Conservation (phyloP, 2,329 filamentous ascomycete species). For the Aspergillus aculeatinus region DNA sequence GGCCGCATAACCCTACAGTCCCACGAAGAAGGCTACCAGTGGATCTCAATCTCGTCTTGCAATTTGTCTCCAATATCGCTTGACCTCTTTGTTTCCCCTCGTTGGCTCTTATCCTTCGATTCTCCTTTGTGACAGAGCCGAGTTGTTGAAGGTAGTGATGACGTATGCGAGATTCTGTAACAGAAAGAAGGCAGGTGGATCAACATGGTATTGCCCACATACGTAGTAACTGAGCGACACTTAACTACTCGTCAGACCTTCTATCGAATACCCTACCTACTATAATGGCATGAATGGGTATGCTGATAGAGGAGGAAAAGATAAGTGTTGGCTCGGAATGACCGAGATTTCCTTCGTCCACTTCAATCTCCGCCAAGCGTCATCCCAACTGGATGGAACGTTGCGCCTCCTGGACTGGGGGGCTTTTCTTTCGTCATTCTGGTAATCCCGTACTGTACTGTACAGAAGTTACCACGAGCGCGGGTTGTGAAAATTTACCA, state of each 20-base stretch:
- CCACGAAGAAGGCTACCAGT: not conserved
- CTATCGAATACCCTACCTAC: not conserved
- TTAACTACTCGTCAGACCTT: no score
- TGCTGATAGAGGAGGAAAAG: not conserved
- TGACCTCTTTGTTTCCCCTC: not conserved
- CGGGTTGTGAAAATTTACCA: not conserved
- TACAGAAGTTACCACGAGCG: not conserved
- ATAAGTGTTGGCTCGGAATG: no score
- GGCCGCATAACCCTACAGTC: not conserved
- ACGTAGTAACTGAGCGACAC: no score
- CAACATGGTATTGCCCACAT: no score
- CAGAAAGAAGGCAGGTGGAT: not conserved
- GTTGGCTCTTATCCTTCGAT: not conserved
- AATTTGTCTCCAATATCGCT: not conserved
- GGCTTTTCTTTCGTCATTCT: constrained; percentile 11
- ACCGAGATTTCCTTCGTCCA: not conserved
- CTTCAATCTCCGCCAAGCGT: not conserved
- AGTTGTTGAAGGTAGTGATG: not conserved
- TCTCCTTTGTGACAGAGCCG: not conserved
- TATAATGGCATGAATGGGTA: not conserved
- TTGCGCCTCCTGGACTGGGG: constrained; percentile 26
- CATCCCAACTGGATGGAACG: constrained; percentile 29
- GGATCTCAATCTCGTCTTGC: not conserved
- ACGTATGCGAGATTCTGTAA: not conserved
- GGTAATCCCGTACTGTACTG: not conserved